Conservation (phyloP, 495 filamentous ascomycete species). For the Penicillium crystallinum region DNA sequence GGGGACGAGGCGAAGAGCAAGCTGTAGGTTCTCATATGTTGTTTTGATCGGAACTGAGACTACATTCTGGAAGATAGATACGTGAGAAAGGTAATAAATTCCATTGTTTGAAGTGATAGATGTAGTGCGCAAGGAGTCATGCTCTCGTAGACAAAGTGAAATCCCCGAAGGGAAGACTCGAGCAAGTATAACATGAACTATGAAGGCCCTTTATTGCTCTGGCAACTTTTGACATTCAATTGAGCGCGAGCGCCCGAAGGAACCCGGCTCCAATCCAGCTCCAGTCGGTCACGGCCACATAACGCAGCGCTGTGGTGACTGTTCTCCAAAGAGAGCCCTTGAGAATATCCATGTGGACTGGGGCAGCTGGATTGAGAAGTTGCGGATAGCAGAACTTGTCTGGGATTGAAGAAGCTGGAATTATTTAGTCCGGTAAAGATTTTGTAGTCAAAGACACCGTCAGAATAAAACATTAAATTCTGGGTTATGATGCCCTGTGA, state of each 20-base stretch:
- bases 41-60: background rate
- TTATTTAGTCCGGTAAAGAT: background rate
- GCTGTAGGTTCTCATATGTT: slow-evolving; percentile 34
- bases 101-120: slow-evolving; percentile 6
- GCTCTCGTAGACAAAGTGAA: slow-evolving; percentile 38
- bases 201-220: slow-evolving; percentile 47
- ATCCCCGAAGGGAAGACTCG: slow-evolving; percentile 16
- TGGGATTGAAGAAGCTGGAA: background rate
- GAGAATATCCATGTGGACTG: slow-evolving; percentile 18
- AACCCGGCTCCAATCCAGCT: slow-evolving; percentile 36
- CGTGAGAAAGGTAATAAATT: slow-evolving; percentile 2
- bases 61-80: background rate
- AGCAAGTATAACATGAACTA: slow-evolving; percentile 46
- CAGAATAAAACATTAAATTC: slow-evolving; percentile 14
- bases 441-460: background rate
- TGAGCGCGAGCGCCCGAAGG: slow-evolving; percentile 7
- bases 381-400: slow-evolving; percentile 18
- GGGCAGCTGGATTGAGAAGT: slow-evolving; percentile 42
- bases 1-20: slow-evolving; percentile 52
- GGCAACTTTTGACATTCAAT: slow-evolving; percentile 29
- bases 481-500: background rate
- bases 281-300: slow-evolving; percentile 45
- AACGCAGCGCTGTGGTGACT: slow-evolving; percentile 40
- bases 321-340: slow-evolving; percentile 42
- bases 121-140: slow-evolving; percentile 52